phyloP scores from a whole-genome alignment of 805 yeast genomes.

The Yamadazyma ubonensis region DNA sequence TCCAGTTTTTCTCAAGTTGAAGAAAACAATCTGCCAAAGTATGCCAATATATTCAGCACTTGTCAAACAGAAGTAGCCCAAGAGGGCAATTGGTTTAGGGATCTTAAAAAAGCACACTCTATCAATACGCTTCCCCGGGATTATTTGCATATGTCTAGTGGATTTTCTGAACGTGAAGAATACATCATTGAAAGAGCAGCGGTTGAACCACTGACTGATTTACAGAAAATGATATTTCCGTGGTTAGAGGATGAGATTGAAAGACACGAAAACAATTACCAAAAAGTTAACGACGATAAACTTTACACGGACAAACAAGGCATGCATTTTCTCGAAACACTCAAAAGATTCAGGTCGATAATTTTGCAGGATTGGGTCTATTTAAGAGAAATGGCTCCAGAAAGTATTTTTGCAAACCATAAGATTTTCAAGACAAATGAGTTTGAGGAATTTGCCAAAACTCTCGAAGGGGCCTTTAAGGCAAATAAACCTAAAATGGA shows the following conservation, averaged over 20 bases:
- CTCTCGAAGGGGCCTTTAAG: too few relatives aligned
- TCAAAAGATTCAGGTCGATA: constrained; percentile 5
- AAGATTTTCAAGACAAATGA: constrained; percentile 4
- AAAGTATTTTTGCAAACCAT: constrained; percentile 10
- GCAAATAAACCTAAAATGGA: too few relatives aligned
- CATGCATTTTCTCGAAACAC: neutral
- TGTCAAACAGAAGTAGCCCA: too few relatives aligned
- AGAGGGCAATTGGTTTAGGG: neutral
- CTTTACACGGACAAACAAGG: constrained; percentile 1
- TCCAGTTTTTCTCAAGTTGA: too few relatives aligned
- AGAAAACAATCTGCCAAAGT: too few relatives aligned
- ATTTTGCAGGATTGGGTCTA: constrained; percentile 11
- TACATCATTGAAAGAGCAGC: constrained; percentile 4
- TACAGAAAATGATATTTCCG: constrained; percentile 10
- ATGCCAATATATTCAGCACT: too few relatives aligned
- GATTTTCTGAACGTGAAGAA: neutral
- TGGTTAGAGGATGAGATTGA: constrained; percentile 11
- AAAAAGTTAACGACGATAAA: neutral
- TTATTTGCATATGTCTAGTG: neutral
- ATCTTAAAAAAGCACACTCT: neutral
- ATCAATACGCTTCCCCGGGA: neutral
- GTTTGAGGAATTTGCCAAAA: constrained; percentile 1
- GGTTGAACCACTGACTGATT: neutral
- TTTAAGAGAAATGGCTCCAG: neutral
- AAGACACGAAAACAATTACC: neutral